These are phyloP conservation scores for Amylostereum areolatum DNA, from an alignment of 1,284 basidiomycete genomes.

Conservation along the genomic window DNA sequence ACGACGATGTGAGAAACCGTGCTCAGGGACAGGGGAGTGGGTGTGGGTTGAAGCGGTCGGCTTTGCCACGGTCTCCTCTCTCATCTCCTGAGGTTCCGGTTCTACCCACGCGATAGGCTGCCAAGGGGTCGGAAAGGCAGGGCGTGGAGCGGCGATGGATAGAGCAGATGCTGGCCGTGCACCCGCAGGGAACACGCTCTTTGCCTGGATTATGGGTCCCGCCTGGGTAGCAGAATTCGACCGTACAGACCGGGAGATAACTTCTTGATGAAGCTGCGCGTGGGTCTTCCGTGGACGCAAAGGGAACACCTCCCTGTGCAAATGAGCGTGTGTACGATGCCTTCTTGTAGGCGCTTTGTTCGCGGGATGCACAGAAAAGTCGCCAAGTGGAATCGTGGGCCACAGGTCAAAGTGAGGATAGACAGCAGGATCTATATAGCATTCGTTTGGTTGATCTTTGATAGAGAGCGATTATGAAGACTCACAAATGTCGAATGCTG, in stretches of 20 bases:
- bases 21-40: too few species aligned
- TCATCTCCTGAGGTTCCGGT: background rate
- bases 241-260: background rate
- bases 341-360: background rate
- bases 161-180: background rate
- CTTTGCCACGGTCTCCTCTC: background rate
- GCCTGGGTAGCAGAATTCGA: background rate
- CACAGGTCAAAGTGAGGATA: slow-evolving; percentile 24
- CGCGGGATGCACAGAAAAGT: background rate
- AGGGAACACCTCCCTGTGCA: slow-evolving; percentile 14
- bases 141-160: background rate
- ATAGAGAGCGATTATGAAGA: background rate
- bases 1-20: too few species aligned
- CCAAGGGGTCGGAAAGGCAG: background rate
- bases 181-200: background rate
- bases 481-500: slow-evolving; percentile 19
- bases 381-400: slow-evolving; percentile 7
- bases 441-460: background rate
- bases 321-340: slow-evolving; percentile 10
- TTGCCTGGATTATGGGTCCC: background rate
- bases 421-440: slow-evolving; percentile 19
- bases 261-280: background rate
- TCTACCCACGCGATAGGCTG: background rate
- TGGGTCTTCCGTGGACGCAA: background rate
- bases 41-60: too few species aligned